Conservation (phyloP, 495 filamentous ascomycete genomes). For the Elaphomyces granulatus region DNA sequence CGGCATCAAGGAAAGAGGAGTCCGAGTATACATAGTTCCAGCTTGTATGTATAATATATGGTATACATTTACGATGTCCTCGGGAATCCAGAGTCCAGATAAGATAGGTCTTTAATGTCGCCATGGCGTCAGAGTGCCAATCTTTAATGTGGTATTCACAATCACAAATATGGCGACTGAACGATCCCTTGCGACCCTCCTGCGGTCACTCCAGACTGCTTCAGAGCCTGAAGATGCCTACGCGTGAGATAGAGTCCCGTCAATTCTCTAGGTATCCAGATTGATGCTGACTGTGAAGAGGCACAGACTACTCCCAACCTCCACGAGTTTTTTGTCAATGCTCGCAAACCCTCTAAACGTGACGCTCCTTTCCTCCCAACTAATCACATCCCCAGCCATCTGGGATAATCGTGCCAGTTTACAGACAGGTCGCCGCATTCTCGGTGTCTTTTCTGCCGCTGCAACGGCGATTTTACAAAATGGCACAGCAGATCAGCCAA, state of each 20-base stretch:
- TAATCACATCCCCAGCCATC: slow-evolving; percentile 72
- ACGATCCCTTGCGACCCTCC: slow-evolving; percentile 34
- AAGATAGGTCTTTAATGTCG: too few species aligned
- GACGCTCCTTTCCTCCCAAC: slow-evolving; percentile 77
- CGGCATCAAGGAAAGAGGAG: too few species aligned
- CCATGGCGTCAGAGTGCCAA: too few species aligned
- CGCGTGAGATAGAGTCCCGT: slow-evolving; percentile 29
- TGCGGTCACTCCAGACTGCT: slow-evolving; percentile 37
- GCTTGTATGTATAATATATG: too few species aligned
- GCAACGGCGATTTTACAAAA: slow-evolving; percentile 49
- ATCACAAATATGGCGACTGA: slow-evolving; percentile 42
- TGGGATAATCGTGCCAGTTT: slow-evolving; percentile 67
- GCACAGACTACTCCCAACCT: slow-evolving; percentile 58
- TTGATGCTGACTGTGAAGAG: slow-evolving; percentile 7
- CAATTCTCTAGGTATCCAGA: slow-evolving; percentile 1
- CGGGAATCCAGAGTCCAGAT: too few species aligned
- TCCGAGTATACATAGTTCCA: too few species aligned
- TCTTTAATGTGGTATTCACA: too few species aligned
- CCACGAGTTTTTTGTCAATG: slow-evolving; percentile 64
- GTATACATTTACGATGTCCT: too few species aligned
- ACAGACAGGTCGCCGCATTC: slow-evolving; percentile 54
- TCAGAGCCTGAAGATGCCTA: slow-evolving; percentile 38
- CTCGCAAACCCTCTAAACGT: slow-evolving; percentile 85
- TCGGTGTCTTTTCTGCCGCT: slow-evolving; percentile 82
- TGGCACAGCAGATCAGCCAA: slow-evolving; percentile 29